Evolutionary conservation across 2,329 filamentous ascomycete species (phyloP).

Genomic region (Chaetothyriales sp.): DNA sequence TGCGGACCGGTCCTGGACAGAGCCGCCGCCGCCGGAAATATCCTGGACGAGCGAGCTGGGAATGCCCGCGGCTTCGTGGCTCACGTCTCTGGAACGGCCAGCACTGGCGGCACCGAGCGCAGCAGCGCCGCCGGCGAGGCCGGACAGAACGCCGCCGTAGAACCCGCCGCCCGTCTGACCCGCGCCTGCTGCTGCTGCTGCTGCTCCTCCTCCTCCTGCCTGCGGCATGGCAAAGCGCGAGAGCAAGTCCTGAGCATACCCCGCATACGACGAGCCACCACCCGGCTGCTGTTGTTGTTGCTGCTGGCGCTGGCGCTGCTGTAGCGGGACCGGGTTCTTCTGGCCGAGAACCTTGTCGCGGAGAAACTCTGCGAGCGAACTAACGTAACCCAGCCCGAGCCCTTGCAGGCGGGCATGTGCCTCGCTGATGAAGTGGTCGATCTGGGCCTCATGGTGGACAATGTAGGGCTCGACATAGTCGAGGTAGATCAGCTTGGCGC

Average conservation of each 20-base stretch:
- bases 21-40: conserved; percentile 40
- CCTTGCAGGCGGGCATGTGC: conserved; percentile 64
- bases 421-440: conserved; percentile 76
- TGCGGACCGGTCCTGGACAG: conserved; percentile 48
- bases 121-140: conserved; percentile 48
- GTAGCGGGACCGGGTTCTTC: conserved; percentile 41
- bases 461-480: conserved; percentile 78
- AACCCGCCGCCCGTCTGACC: conserved; percentile 29
- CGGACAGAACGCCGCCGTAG: conserved; percentile 55
- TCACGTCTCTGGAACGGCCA: conserved; percentile 11
- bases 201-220: too few species aligned
- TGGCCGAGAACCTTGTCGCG: conserved; percentile 67
- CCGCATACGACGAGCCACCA: conserved; percentile 23
- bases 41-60: conserved; percentile 52
- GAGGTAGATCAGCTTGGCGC: conserved; percentile 73
- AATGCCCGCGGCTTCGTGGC: conserved; percentile 10
- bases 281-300: conserved; percentile 18
- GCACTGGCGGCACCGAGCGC: conserved; percentile 15
- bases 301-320: conserved; percentile 23
- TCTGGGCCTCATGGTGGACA: conserved; percentile 67
- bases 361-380: conserved; percentile 53
- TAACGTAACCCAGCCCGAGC: conserved; percentile 61
- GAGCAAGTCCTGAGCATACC: conserved; percentile 67
- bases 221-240: conserved; percentile 72
- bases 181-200: too few species aligned